phyloP scores from a whole-genome alignment of 257 asterid genomes.

The Nicotiana paniculata region DNA sequence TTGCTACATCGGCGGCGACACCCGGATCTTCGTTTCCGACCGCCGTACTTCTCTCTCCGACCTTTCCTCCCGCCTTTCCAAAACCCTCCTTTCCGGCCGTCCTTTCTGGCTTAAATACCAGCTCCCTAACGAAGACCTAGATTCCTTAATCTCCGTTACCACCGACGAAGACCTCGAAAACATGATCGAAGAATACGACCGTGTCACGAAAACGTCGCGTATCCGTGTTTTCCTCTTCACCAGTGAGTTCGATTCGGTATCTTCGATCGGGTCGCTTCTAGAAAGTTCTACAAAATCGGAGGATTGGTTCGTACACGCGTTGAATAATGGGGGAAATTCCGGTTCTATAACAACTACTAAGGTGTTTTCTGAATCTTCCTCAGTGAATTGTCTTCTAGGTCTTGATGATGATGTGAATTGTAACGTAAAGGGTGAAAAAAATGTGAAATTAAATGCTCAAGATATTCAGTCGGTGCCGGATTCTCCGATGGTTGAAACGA shows the following conservation, averaged over 20 bases:
- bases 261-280: constrained; percentile 32
- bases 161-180: constrained; percentile 87
- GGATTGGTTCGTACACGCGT: constrained; percentile 82
- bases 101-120: constrained; percentile 68
- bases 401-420: constrained; percentile 53
- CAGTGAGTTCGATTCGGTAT: constrained; percentile 15
- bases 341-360: constrained; percentile 21
- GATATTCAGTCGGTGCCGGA: constrained; percentile 83
- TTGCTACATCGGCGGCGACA: constrained; percentile 88
- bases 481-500: constrained; percentile 71
- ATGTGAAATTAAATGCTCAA: constrained; percentile 21
- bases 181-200: constrained; percentile 89
- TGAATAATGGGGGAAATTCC: constrained; percentile 46
- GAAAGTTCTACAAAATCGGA: constrained; percentile 58
- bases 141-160: constrained; percentile 71
- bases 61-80: constrained; percentile 64
- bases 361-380: constrained; percentile 61
- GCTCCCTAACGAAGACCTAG: constrained; percentile 81
- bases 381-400: constrained; percentile 66
- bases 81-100: constrained; percentile 47
- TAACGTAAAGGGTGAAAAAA: constrained; percentile 28
- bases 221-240: constrained; percentile 45
- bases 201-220: constrained; percentile 50
- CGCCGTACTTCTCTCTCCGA: constrained; percentile 54
- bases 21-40: constrained; percentile 76